A percentile compares a stretch with the other conserved stretches of the same genome.
These are phyloP conservation scores for Ceratocystis cacaofunesta DNA, from an alignment of 2,329 filamentous ascomycete genomes.

Conservation along the genomic window DNA sequence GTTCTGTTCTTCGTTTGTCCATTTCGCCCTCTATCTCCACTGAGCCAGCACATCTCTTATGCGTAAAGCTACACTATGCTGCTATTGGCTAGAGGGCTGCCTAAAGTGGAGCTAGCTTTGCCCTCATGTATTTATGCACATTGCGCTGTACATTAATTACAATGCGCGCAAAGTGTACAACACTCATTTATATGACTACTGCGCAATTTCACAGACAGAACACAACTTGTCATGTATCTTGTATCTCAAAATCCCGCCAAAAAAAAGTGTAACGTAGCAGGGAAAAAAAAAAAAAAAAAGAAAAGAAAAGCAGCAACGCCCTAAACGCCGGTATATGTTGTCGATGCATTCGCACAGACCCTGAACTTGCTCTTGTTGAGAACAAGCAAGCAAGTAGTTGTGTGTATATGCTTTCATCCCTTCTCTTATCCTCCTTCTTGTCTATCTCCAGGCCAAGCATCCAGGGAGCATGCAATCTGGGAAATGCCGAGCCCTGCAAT, in stretches of 20 bases:
- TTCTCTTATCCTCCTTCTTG: not conserved
- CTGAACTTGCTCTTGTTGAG: not conserved
- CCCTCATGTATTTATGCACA: not conserved
- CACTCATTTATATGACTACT: not conserved
- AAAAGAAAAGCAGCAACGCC: slow-evolving; percentile 1
- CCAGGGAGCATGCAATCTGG: not conserved
- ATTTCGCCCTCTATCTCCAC: not conserved
- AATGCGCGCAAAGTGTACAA: not conserved
- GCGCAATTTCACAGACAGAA: not conserved
- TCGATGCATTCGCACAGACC: not conserved
- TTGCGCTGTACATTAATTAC: no score
- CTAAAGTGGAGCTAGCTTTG: not conserved
- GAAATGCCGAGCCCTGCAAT: not conserved
- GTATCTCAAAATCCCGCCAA: not conserved
- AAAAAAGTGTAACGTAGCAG: not conserved
- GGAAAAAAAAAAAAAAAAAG: not conserved
- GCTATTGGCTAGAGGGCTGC: not conserved
- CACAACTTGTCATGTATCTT: not conserved
- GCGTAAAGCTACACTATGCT: not conserved
- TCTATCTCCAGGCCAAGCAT: not conserved
- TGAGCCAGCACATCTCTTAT: not conserved
- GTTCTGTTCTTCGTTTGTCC: not conserved
- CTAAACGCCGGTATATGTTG: slow-evolving; percentile 8
- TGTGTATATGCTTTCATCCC: not conserved
- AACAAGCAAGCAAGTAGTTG: not conserved